Base-by-base conservation (phyloP, 202 grass and related monocot species). In the Eragrostis tef region DNA sequence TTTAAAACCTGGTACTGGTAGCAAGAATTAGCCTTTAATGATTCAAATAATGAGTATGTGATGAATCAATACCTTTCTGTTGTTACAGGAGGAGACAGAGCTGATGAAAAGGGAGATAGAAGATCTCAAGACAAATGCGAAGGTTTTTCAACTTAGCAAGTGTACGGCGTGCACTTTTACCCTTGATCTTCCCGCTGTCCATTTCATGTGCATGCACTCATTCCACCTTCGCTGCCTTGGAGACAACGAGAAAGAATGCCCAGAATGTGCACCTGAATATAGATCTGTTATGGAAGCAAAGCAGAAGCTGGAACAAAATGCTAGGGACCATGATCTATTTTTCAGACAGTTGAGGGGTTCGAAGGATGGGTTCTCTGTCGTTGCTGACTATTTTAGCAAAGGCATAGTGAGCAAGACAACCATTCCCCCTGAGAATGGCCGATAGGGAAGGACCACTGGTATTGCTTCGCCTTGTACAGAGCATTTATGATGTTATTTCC, bases 191-290 rank as follows among this genome's bases (percentile, higher is more conserved):
- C 96, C 93, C 4, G 93, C 96, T 8, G 93, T 99, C 58, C 96
- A 99, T 86, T 96, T 99, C 78, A 90, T 99, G 96, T 99, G 96
- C 90, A 99, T 96, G 96, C 96, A 99, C 70, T 96, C 96, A 0
- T 96, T 99, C 85, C 96, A 99, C 79, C 88, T 95, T 43, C 90
- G 77, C 73, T 99, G 96, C 80, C 93, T 99, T 4, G 90, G 90
- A 27, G 96, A 99, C 87, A 99, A 92, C 42, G 96, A 99, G 82
- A 99, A 99, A 81, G 96, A 99, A 64, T 96, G 96, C 70, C 88
- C 88, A 0, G 88, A 90, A 83, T 90, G 88, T 24, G 88, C 84
- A 24, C 50, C 81, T 27, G 96, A 99, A 78, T 93, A 93, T 67
- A 91, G 96, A 88, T 84, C 88, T 71, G 63, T 91, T 56, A 79